phyloP scores from a whole-genome alignment of 495 filamentous ascomycete species.

The Lasiosphaeriaceae sp. region DNA sequence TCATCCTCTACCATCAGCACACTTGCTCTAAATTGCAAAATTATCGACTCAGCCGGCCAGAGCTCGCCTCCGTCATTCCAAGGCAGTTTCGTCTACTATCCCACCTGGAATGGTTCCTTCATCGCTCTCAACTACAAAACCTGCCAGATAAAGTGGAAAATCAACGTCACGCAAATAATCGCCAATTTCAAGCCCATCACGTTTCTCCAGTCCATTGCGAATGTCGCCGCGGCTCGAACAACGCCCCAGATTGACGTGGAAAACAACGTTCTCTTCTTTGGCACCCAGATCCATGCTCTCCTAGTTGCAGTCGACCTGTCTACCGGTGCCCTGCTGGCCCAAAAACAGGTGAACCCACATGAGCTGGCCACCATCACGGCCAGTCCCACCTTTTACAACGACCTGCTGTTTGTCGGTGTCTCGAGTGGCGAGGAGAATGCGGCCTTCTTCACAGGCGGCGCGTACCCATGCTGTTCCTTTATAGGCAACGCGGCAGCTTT shows the following conservation, averaged over 20 bases:
- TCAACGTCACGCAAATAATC: conserved; percentile 30
- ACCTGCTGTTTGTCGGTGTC: conserved; percentile 28
- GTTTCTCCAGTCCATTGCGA: conserved; percentile 7
- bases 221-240: conserved; percentile 14
- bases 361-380: conserved; percentile 29
- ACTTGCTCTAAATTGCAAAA: conserved; percentile 15
- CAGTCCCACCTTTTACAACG: conserved; percentile 27
- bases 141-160: conserved; percentile 29
- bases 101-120: conserved; percentile 34
- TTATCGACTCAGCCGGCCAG: conserved; percentile 19
- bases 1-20: conserved; percentile 15
- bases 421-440: conserved; percentile 29
- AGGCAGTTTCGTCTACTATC: conserved; percentile 29
- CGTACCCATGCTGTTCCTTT: conserved; percentile 36
- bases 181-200: conserved; percentile 14
- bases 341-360: conserved; percentile 27
- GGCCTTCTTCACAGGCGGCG: conserved; percentile 5
- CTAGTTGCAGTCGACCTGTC: conserved; percentile 28
- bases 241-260: conserved; percentile 27
- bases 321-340: conserved; percentile 23
- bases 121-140: conserved; percentile 32
- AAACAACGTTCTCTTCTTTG: conserved; percentile 31
- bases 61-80: conserved; percentile 28
- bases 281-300: conserved; percentile 31
- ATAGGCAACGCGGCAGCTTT: conserved; percentile 30